Base-by-base conservation (phyloP, 169 alveolate species). In the Plasmodium billcollinsi region DNA sequence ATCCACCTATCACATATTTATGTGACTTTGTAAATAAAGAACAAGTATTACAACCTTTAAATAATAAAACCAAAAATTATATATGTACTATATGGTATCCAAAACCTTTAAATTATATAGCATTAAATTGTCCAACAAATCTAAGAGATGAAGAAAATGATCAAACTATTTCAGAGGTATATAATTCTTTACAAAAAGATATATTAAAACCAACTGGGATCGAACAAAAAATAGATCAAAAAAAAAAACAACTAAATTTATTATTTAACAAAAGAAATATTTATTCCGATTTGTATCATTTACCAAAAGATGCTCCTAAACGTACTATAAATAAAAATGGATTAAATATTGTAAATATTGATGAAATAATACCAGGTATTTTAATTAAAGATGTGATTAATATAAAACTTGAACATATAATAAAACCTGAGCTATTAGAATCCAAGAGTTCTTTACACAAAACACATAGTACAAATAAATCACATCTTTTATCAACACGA, bases 101-200 rank as follows among this genome's bases (percentile, higher is more conserved):
- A 9, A 83, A 67, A 21, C 91, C 91, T 1, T 52, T 83, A 62
- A 83, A 83, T 20, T 83, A 83, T 56, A 70, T 83, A 9, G 91
- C 91, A 15, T 9, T 83, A 15, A 29, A 39, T 5, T 83, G 91
- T 15, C 91, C 91, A 6, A 70, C 39, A 7, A 83, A 56, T 50
- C 33, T 24, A 4, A 62, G 54, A n/a, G 91, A 83, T 54, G 74
- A 50, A 69, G 33, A 69, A 58, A 83, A 83, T 45, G 91, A 83
- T 15, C 45, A 83, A 11, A 50, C 33, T 1, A 71, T 83, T 14
- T 50, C 91, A 15, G 56, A 67, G 18, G 3, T 83, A 15, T 39
- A 39, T 39, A 39, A 5, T 39, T 61, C 78, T 12, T 29, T 12
- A 20, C 3, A 33, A n/a, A 21, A 33, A n/a, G 71, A 24, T n/a